Evolutionary conservation across 352 stramenopile genomes (phyloP).

Genomic region (Phytophthora hybrid): DNA sequence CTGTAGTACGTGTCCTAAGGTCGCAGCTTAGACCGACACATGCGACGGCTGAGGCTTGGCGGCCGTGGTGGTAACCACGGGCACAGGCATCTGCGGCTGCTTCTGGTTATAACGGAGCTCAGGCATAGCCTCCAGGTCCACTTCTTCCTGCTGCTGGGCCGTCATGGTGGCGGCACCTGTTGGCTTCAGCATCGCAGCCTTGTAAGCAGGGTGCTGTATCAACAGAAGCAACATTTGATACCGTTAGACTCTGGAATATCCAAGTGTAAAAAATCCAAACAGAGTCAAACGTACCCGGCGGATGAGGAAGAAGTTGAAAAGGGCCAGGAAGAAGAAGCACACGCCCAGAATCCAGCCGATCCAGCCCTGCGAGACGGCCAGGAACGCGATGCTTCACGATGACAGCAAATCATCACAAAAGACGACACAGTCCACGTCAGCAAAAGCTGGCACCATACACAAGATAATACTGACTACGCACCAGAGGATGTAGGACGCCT

Average conservation of each 20-base stretch:
- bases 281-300: slow-evolving; percentile 58
- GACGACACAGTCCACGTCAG: slow-evolving; percentile 14
- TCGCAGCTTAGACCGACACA: slow-evolving; percentile 60
- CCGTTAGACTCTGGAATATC: slow-evolving; percentile 15
- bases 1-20: slow-evolving; percentile 15
- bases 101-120: slow-evolving; percentile 85
- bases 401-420: slow-evolving; percentile 5
- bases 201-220: slow-evolving; percentile 79
- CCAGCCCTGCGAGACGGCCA: slow-evolving; percentile 83
- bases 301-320: slow-evolving; percentile 92
- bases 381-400: slow-evolving; percentile 72
- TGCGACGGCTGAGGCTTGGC: slow-evolving; percentile 63
- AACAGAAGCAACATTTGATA: slow-evolving; percentile 4
- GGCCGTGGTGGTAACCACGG: slow-evolving; percentile 34
- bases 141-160: slow-evolving; percentile 62
- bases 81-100: slow-evolving; percentile 39
- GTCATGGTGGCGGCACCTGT: slow-evolving; percentile 35
- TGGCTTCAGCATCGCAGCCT: slow-evolving; percentile 72
- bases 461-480: slow-evolving; percentile 35
- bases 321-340: slow-evolving; percentile 76
- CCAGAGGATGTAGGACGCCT: slow-evolving; percentile 86
- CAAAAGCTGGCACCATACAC: not conserved
- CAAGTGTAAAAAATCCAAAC: slow-evolving; percentile 7
- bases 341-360: slow-evolving; percentile 80
- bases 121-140: slow-evolving; percentile 77